A percentile compares a stretch with the other conserved stretches of the same genome.
phyloP scores from a whole-genome alignment of 441 rosid genomes.

The Pelargonium citronellum region DNA sequence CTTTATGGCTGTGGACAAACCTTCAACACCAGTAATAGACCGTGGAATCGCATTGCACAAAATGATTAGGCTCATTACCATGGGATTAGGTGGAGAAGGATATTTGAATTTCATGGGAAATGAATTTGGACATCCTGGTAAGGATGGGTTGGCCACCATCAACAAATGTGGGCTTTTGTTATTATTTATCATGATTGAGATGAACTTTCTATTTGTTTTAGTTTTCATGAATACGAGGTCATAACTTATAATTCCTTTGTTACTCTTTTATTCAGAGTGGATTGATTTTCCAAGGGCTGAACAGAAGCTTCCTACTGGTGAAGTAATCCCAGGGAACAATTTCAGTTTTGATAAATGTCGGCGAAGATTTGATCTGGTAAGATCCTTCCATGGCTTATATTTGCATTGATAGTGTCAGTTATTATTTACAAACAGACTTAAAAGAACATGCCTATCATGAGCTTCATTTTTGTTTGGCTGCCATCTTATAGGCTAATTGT shows the following conservation, averaged over 20 bases:
- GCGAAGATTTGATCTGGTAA: constrained; percentile 90
- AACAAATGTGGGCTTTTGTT: constrained; percentile 2
- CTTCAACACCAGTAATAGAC: constrained; percentile 75
- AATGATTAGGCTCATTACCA: constrained; percentile 90
- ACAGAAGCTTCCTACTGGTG: constrained; percentile 69
- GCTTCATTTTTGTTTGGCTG: no score
- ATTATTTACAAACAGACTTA: not conserved
- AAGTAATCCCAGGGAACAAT: constrained; percentile 62
- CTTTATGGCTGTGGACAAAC: constrained; percentile 85
- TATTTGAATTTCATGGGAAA: constrained; percentile 99
- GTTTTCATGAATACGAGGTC: constrained; percentile 7
- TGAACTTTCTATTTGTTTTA: constrained; percentile 3
- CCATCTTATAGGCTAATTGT: no score
- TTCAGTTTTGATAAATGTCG: constrained; percentile 89
- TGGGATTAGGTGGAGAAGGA: constrained; percentile 98
- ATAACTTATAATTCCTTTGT: constrained; percentile 8
- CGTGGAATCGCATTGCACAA: constrained; percentile 98
- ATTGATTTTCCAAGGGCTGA: constrained; percentile 91
- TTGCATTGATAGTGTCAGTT: not conserved
- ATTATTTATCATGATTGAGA: constrained; percentile 6
- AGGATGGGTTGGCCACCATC: constrained; percentile 17
- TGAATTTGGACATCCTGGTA: constrained; percentile 99
- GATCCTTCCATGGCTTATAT: constrained; percentile 20
- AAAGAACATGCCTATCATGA: not conserved
- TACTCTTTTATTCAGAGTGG: constrained; percentile 63